Base-by-base conservation (phyloP, 805 yeast genomes). In the Wickerhamia fluorescens region DNA sequence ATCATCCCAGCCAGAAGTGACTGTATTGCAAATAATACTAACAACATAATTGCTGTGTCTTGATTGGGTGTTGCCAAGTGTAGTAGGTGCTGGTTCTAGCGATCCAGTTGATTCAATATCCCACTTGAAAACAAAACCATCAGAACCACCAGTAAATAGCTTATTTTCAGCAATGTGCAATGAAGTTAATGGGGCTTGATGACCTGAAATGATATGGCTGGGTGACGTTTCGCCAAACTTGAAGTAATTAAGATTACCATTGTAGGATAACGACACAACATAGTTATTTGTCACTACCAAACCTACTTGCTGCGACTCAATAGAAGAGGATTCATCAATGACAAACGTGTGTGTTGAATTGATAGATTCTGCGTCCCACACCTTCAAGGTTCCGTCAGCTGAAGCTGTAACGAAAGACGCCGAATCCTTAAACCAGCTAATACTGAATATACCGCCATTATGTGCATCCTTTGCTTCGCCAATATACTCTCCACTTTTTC, bases 1-100 rank as follows among this genome's bases (percentile, higher is more conserved):
- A 47, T 85, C 95, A 55, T 89, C 98, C 97, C 97, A 92, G 3
- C 88, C 94, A 13, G 75, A 63, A n/a, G 86, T 66, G 12, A 74
- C 44, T 5, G 56, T 30, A 41, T 20, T 30, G 9, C 12, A 14
- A 11, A 53, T 36, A 11, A 71, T 68, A 3, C 78, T 76, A 19
- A 73, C 75, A 25, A 89, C 69, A 37, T 79, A 69, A 40, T 87
- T 86, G 1, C 70, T 48, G 53, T 88, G 96, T 2, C 58, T 56
- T 2, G 53, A 49, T 9, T 68, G 68, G 9, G 31, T 25, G 10
- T 36, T 22, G 16, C 40, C 51, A 7, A 67, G 42, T 7, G 59
- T 42, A 7, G 69, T 68, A 6, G 60, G 51, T 3, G 50, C 19
- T 4, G 33, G 13, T 24, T 24, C 23, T 45, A 31, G 7, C 21